Conservation (phyloP, 164 flowering plant genomes). For the Dillenia suffruticosa region DNA sequence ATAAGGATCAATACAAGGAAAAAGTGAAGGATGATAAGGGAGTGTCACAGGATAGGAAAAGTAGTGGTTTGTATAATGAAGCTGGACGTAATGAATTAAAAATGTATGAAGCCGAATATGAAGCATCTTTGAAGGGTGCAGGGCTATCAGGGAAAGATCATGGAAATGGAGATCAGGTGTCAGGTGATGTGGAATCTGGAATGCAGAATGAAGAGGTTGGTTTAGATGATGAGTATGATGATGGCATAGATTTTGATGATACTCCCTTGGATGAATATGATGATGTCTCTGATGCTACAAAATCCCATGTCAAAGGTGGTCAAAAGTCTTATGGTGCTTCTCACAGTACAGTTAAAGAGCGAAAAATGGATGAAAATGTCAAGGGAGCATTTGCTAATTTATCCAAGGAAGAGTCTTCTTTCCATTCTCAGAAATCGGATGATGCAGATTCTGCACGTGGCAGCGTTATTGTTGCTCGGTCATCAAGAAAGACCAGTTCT, state of each 20-base stretch:
- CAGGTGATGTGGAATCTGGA: conserved; percentile 20
- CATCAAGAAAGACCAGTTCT: conserved; percentile 27
- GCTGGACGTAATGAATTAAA: conserved; percentile 88
- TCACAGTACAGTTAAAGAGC: conserved; percentile 17
- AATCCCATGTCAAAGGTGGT: conserved; percentile 17
- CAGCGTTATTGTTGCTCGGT: conserved; percentile 17
- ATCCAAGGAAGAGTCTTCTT: conserved; percentile 19
- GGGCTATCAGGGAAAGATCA: conserved; percentile 21
- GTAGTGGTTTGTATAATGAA: conserved; percentile 81
- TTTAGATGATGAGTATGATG: conserved; percentile 74
- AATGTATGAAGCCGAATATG: conserved; percentile 82
- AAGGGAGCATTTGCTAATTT: conserved; percentile 16
- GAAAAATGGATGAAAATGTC: conserved; percentile 13
- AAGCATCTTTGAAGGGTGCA: conserved; percentile 61
- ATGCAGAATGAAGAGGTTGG: conserved; percentile 33
- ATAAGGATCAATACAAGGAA: conserved; percentile 9
- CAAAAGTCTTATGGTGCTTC: conserved; percentile 18
- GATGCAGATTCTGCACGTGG: conserved; percentile 22
- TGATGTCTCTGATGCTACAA: conserved; percentile 18
- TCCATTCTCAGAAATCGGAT: conserved; percentile 17
- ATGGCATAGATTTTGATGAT: conserved; percentile 71
- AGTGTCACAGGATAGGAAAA: conserved; percentile 16
- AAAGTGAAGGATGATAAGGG: conserved; percentile 19
- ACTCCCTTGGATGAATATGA: conserved; percentile 39
- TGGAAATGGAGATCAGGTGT: conserved; percentile 14